Evolutionary conservation across 371 early-diverging fungal genomes (phyloP).

Genomic region (Dichotomocladium elegans): DNA sequence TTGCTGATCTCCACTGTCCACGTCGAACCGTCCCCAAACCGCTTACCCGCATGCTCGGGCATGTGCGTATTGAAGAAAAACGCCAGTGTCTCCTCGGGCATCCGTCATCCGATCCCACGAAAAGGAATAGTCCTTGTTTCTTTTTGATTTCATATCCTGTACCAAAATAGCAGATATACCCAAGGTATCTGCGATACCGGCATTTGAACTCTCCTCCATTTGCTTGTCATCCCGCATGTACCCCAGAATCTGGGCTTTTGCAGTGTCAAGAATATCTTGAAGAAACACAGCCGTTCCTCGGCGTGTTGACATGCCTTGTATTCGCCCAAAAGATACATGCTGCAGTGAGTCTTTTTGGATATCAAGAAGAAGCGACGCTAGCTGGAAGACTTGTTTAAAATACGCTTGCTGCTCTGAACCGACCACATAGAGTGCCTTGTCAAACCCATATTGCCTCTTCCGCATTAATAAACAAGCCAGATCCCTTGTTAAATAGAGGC

Average conservation of each 20-base stretch:
- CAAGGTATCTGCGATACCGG: constrained; percentile 64
- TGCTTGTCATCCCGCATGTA: constrained; percentile 10
- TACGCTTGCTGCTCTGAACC: constrained; percentile 89
- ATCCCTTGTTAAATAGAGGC: constrained; percentile 96
- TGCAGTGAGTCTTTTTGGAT: constrained; percentile 40
- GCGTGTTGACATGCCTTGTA: constrained; percentile 95
- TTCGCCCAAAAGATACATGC: constrained; percentile 94
- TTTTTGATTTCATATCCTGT: constrained; percentile 91
- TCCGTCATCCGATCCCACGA: constrained; percentile 92
- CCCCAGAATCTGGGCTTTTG: constrained; percentile 52
- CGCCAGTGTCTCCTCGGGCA: constrained; percentile 96
- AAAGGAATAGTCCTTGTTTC: constrained; percentile 95
- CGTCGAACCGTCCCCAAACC: background rate
- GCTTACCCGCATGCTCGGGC: constrained; percentile 77
- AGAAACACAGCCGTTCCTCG: constrained; percentile 95
- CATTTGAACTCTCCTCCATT: constrained; percentile 4
- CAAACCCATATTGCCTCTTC: constrained; percentile 72
- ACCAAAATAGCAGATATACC: constrained; percentile 86
- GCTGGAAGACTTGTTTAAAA: constrained; percentile 91
- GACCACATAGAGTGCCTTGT: constrained; percentile 90
- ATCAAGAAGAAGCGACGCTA: constrained; percentile 62
- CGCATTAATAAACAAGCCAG: constrained; percentile 90
- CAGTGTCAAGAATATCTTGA: constrained; percentile 90
- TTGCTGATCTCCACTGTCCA: background rate
- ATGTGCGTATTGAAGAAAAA: constrained; percentile 96